Percentiles rank a stretch among this genome's conserved stretches.
Conservation (phyloP, 257 asterid species). For the Lycium ferocissimum region DNA sequence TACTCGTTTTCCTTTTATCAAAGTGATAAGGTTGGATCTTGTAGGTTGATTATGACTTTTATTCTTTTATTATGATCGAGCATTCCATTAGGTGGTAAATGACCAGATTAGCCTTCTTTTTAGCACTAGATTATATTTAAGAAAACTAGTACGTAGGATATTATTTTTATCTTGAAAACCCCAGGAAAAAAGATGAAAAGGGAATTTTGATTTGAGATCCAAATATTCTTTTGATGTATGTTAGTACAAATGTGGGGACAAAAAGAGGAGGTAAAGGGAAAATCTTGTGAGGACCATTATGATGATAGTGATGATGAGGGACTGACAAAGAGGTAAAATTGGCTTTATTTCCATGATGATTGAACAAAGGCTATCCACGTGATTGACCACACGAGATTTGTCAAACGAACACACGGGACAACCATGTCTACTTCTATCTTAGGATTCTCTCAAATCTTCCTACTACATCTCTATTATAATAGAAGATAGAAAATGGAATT, state of each 20-base stretch:
- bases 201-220: neutral
- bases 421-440: neutral
- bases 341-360: neutral
- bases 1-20: neutral
- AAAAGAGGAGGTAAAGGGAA: neutral
- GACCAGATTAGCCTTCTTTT: neutral
- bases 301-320: constrained; percentile 26
- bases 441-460: neutral
- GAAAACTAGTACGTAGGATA: neutral
- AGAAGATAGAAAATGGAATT: no score
- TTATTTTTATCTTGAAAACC: neutral
- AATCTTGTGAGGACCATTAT: neutral
- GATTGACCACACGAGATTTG: constrained; percentile 19
- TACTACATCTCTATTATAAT: no score
- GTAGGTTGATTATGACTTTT: neutral
- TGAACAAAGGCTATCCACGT: neutral
- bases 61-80: neutral
- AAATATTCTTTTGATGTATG: neutral
- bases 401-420: neutral
- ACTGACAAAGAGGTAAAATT: constrained; percentile 24
- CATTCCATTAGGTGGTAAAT: neutral
- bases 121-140: neutral
- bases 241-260: neutral
- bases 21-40: neutral
- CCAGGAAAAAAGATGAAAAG: neutral